phyloP scores from a whole-genome alignment of 1,139 yeast species.

The Tardiomyces depauwii region DNA sequence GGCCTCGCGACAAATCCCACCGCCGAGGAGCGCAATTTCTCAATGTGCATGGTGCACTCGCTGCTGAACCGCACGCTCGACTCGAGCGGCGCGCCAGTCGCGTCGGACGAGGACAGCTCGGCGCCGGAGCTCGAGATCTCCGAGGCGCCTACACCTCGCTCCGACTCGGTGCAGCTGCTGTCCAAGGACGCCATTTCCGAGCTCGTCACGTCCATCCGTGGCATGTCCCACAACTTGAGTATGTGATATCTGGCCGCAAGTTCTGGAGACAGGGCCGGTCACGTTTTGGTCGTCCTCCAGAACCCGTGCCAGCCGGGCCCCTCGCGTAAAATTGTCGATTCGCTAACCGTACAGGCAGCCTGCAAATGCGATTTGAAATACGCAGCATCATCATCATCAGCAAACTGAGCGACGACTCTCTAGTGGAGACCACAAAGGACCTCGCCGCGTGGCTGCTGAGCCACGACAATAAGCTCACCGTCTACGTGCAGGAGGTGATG shows the following conservation, averaged over 20 bases:
- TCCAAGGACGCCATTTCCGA: slow-evolving; percentile 29
- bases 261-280: too few relatives aligned
- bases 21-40: background rate
- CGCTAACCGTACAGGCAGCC: slow-evolving; percentile 11
- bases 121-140: background rate
- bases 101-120: background rate
- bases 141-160: background rate
- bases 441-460: slow-evolving; percentile 47
- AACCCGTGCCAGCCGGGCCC: too few relatives aligned
- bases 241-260: too few relatives aligned
- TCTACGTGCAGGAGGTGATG: slow-evolving; percentile 43
- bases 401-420: slow-evolving; percentile 52
- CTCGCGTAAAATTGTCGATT: too few relatives aligned
- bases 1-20: background rate
- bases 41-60: background rate
- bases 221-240: slow-evolving; percentile 28
- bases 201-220: slow-evolving; percentile 31
- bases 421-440: slow-evolving; percentile 44
- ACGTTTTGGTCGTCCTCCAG: too few relatives aligned
- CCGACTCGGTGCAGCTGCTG: slow-evolving; percentile 2
- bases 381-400: slow-evolving; percentile 54
- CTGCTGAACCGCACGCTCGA: background rate
- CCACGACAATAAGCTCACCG: slow-evolving; percentile 6
- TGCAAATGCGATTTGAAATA: slow-evolving; percentile 47
- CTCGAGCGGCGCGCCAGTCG: background rate